Evolutionary conservation across 176 grass and related monocot species (phyloP).

Genomic region (Cenchrus purpureus): DNA sequence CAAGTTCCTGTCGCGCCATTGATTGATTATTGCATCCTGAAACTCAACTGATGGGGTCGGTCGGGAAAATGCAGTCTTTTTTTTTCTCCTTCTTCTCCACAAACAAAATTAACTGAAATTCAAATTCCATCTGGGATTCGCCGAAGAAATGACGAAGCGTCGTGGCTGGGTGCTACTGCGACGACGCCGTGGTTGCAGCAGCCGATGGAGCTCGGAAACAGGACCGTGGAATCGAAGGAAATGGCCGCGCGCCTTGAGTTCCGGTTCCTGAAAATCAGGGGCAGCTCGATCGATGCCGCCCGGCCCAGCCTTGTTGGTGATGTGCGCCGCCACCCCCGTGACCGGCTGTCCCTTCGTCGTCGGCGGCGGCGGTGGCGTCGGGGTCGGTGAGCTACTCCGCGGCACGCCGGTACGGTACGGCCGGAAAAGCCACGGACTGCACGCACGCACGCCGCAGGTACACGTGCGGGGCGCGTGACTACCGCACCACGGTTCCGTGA

Average conservation of each 20-base stretch:
- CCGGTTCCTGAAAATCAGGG: not conserved
- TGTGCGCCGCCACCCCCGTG: not conserved
- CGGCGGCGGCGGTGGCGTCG: not conserved
- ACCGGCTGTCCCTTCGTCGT: not conserved
- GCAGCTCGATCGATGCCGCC: not conserved
- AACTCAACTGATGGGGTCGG: not conserved
- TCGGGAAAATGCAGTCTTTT: too few relatives aligned
- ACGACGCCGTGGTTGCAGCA: not conserved
- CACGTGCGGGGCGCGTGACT: slow-evolving; percentile 15
- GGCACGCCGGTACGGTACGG: slow-evolving; percentile 3
- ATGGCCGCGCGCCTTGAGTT: not conserved
- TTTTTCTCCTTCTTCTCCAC: too few relatives aligned
- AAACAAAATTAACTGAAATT: too few relatives aligned
- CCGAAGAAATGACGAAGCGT: too few relatives aligned
- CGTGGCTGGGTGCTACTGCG: too few relatives aligned
- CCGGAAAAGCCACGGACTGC: too few relatives aligned
- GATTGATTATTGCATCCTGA: not conserved
- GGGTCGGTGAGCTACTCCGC: not conserved
- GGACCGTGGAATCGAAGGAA: not conserved
- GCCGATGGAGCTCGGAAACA: not conserved
- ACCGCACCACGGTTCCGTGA: not conserved
- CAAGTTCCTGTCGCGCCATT: slow-evolving; percentile 16
- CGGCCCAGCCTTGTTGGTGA: not conserved
- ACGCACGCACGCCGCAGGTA: not conserved
- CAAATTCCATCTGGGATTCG: too few relatives aligned